phyloP scores from a whole-genome alignment of 768 basidiomycete genomes.

The Lactarius psammicola region DNA sequence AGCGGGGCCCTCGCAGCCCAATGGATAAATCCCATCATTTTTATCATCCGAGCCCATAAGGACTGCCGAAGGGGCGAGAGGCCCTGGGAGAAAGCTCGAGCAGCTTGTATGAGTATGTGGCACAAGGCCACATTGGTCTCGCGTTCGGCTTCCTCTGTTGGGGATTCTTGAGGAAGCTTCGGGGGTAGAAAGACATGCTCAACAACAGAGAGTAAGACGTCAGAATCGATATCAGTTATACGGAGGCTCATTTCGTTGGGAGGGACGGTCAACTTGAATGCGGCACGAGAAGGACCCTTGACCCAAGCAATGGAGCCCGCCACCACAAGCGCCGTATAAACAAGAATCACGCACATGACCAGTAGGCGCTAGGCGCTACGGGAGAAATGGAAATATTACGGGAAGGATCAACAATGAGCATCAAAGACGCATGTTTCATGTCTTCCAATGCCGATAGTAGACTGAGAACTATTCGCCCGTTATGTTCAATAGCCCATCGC shows the following conservation, averaged over 20 bases:
- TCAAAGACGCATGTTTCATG: too few species aligned
- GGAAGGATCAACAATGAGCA: too few species aligned
- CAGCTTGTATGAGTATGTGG: conserved; percentile 8
- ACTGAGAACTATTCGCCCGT: too few species aligned
- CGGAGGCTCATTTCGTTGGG: not conserved
- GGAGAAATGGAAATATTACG: not conserved
- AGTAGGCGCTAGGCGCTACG: not conserved
- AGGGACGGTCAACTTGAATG: not conserved
- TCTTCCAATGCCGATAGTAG: too few species aligned
- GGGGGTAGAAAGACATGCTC: conserved; percentile 20
- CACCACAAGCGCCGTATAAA: not conserved
- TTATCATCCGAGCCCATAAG: conserved; percentile 9
- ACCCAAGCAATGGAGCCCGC: not conserved
- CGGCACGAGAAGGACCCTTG: not conserved
- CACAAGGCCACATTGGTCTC: conserved; percentile 2
- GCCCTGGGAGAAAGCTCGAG: not conserved
- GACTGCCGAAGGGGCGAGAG: not conserved
- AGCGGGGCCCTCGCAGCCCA: not conserved
- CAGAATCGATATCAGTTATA: not conserved
- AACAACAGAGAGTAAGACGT: conserved; percentile 1
- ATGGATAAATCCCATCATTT: not conserved
- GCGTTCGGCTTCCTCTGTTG: not conserved
- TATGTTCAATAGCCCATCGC: too few species aligned
- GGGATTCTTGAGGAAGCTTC: conserved; percentile 17
- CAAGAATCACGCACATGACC: not conserved